Base-by-base conservation (phyloP, 23 red algal species). In the Gracilaria gracilis region DNA sequence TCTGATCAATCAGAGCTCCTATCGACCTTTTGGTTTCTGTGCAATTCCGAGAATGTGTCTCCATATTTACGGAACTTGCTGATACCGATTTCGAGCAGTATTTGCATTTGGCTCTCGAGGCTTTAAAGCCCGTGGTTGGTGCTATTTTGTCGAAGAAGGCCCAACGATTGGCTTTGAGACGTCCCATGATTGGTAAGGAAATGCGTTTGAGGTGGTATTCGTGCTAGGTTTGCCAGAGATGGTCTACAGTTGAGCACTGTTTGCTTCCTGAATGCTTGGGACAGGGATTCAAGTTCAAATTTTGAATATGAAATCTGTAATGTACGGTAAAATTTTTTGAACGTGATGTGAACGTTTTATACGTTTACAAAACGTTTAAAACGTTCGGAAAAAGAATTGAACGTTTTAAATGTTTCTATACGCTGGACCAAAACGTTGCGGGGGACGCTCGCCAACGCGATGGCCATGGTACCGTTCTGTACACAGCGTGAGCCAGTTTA, bases 351-450 rank as follows among this genome's bases (percentile, higher is more conserved):
- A 62, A 62, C 19, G 59, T 62, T 62, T 25, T 62, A 62, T 8
- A 62, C 24, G 59, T 9, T 31, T 29, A 62, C 51, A 62, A 62
- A 62, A 62, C 59, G 24, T 29, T 62, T 28, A 62, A 62, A 62
- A 62, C 59, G 27, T 62, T 62, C 59, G 27, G 4, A 62, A 62
- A 62, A 62, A 62, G 59, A 29, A 29, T 62, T 9, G 23, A 62
- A 62, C 59, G 59, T 29, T 62, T 29, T 62, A 62, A 31, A 62
- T 62, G 59, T 62, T 62, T 62, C 59, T 62, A 62, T 62, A 62
- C 59, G n/a, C n/a, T n/a, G n/a, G n/a, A n/a, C n/a, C n/a, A n/a
- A n/a, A n/a, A n/a, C n/a, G n/a, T n/a, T n/a, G n/a, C n/a, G n/a
- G n/a, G n/a, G n/a, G n/a, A n/a, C n/a, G n/a, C n/a, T n/a, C n/a